A percentile compares a stretch with the other conserved stretches of the same genome.
These are phyloP conservation scores for Coelastrella sp. DNA, from an alignment of 139 green algal genomes.

Conservation along the genomic window DNA sequence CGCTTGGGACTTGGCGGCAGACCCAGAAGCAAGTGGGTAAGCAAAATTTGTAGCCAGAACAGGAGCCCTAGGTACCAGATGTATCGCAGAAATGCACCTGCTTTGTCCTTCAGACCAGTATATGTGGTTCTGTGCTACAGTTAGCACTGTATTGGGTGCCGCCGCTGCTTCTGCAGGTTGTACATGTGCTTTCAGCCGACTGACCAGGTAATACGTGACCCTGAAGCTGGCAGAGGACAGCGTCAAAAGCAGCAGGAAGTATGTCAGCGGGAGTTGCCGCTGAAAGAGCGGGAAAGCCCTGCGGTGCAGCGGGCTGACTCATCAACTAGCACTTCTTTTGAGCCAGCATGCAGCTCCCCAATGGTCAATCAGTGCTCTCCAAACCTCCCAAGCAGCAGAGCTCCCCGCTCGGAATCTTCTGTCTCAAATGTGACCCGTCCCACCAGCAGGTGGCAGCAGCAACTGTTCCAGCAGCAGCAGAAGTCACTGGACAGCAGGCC, in stretches of 20 bases:
- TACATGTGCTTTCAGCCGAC: constrained; percentile 15
- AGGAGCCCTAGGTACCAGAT: not conserved
- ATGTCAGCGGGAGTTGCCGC: not conserved
- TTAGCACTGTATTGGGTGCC: not conserved
- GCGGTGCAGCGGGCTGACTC: not conserved
- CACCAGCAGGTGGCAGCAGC: constrained; percentile 7
- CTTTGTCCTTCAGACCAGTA: no score
- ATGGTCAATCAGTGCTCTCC: constrained; percentile 31
- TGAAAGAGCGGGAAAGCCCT: not conserved
- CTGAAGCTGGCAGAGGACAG: not conserved
- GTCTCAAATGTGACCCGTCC: not conserved
- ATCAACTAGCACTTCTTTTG: not conserved
- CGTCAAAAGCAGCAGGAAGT: not conserved
- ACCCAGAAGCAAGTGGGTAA: constrained; percentile 9
- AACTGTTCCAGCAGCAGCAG: constrained; percentile 18
- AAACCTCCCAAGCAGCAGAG: not conserved
- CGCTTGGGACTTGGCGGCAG: constrained; percentile 50
- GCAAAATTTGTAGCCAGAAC: not conserved
- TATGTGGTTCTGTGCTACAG: not conserved
- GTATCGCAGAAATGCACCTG: no score
- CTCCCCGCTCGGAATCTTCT: not conserved
- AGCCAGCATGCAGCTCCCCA: constrained; percentile 21
- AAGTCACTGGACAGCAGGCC: not conserved
- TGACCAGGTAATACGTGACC: not conserved
- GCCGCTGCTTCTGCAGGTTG: not conserved